Evolutionary conservation across 2,329 filamentous ascomycete genomes (phyloP).

Genomic region (Blastomyces gilchristii): DNA sequence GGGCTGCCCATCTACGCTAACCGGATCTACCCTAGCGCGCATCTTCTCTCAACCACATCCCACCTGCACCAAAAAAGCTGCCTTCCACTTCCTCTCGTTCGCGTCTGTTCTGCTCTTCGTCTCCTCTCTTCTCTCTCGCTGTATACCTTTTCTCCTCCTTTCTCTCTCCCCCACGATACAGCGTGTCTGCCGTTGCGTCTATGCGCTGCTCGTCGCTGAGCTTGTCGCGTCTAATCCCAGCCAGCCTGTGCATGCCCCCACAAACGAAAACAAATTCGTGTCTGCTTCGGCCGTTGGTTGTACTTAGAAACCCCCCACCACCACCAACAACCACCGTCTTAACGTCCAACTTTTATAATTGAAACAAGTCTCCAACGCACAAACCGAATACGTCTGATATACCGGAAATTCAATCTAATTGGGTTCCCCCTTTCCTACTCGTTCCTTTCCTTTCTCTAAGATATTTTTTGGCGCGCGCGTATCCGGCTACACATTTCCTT

Average conservation of each 20-base stretch:
- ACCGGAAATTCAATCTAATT: neutral
- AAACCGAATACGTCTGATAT: neutral
- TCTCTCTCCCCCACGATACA: neutral
- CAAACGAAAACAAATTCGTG: neutral
- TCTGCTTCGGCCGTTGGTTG: neutral
- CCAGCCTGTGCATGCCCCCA: neutral
- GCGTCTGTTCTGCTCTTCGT: neutral
- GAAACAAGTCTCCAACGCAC: neutral
- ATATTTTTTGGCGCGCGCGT: neutral
- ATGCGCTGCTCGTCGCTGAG: neutral
- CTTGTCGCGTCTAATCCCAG: neutral
- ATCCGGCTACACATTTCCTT: neutral
- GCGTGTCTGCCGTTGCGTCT: neutral
- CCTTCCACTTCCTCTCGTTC: neutral
- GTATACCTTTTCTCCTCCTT: neutral
- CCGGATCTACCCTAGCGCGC: neutral
- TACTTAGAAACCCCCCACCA: neutral
- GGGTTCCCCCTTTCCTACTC: neutral
- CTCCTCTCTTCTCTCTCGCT: neutral
- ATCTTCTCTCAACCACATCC: neutral
- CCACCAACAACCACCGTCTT: neutral
- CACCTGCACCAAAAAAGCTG: neutral
- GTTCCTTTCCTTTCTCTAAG: neutral
- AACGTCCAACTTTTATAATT: neutral
- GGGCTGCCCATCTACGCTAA: neutral